Evolutionary conservation across 2,329 filamentous ascomycete genomes (phyloP).

Genomic region (Talaromyces sp.): DNA sequence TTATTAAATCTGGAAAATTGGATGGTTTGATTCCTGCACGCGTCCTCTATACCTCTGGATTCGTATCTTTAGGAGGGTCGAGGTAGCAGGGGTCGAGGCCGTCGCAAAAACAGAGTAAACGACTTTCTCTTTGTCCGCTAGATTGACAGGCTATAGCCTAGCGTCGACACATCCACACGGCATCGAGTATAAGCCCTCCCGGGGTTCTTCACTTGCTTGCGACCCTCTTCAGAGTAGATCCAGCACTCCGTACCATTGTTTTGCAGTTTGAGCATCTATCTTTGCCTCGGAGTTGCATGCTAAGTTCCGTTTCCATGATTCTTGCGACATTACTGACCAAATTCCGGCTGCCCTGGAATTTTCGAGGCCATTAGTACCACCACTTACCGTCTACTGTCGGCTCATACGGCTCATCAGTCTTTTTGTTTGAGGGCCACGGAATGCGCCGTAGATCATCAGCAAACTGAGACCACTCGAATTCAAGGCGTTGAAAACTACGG

Average conservation of each 20-base stretch:
- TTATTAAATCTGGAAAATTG: no score
- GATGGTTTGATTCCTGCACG: no score
- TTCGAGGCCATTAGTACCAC: neutral
- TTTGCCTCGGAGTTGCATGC: neutral
- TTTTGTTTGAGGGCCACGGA: neutral
- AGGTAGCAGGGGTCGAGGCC: no score
- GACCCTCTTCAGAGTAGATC: conserved; percentile 1
- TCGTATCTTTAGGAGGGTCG: no score
- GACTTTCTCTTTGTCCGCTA: neutral
- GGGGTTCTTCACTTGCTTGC: neutral
- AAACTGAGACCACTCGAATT: neutral
- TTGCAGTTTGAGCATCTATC: neutral
- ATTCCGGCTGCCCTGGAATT: neutral
- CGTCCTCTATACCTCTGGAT: no score
- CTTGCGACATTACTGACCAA: neutral
- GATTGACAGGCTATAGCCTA: neutral
- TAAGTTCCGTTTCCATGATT: conserved; percentile 8
- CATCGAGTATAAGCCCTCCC: conserved; percentile 3
- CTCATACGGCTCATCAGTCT: neutral
- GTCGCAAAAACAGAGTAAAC: neutral
- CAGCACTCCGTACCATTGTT: neutral
- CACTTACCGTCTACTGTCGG: neutral
- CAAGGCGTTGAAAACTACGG: neutral
- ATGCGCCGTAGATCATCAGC: neutral
- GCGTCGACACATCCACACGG: neutral